A percentile compares a stretch with the other conserved stretches of the same genome.
These are phyloP conservation scores for Geosmithia putterillii DNA, from an alignment of 2,329 filamentous ascomycete species.

Conservation along the genomic window DNA sequence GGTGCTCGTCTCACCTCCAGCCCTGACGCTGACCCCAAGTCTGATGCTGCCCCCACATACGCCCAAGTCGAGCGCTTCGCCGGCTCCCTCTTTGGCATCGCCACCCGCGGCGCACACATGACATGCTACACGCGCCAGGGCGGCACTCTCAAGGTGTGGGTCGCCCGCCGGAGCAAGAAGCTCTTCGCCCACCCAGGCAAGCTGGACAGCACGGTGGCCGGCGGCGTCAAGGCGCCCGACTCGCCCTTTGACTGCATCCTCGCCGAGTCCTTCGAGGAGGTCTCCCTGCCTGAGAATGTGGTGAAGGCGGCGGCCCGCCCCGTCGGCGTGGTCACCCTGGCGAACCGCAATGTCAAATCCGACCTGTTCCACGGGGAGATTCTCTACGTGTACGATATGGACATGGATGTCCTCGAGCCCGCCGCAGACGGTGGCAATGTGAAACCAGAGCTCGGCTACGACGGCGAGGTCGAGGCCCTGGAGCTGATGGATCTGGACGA, in stretches of 20 bases:
- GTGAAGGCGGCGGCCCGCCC: conserved; percentile 11
- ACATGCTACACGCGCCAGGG: conserved; percentile 44
- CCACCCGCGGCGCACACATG: conserved; percentile 53
- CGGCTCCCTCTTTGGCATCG: conserved; percentile 52
- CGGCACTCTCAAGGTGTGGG: conserved; percentile 46
- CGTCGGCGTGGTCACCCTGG: conserved; percentile 21
- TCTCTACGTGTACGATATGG: conserved; percentile 64
- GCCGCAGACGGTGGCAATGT: conserved; percentile 13
- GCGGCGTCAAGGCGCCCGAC: conserved; percentile 59
- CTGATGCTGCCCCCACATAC: conserved; percentile 1
- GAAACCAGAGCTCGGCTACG: conserved; percentile 15
- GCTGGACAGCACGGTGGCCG: conserved; percentile 72
- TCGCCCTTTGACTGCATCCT: conserved; percentile 55
- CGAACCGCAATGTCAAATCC: conserved; percentile 13
- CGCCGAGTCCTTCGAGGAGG: conserved; percentile 64
- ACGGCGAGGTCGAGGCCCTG: conserved; percentile 72
- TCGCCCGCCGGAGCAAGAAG: conserved; percentile 49
- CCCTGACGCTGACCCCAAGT: too few relatives aligned
- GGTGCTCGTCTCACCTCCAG: conserved; percentile 20
- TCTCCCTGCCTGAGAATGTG: conserved; percentile 22
- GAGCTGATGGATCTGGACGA: conserved; percentile 48
- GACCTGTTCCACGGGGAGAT: conserved; percentile 23
- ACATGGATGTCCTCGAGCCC: conserved; percentile 54
- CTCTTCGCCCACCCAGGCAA: conserved; percentile 65
- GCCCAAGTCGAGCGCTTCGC: conserved; percentile 48